phyloP scores from a whole-genome alignment of 106 monocot genomes.

The Allium sativum region DNA sequence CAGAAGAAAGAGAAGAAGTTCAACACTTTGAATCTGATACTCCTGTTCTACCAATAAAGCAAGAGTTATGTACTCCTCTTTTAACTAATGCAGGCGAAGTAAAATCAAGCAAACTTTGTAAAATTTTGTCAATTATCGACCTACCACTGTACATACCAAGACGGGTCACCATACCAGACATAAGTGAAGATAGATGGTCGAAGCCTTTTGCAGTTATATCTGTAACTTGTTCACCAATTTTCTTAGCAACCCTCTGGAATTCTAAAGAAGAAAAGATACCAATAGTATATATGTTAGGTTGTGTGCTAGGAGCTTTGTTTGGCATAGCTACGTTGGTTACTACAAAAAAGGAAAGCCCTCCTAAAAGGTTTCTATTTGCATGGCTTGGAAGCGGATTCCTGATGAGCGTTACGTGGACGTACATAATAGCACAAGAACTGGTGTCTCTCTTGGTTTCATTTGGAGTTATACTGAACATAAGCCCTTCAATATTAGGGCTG shows the following conservation, averaged over 20 bases:
- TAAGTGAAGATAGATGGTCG: slow-evolving; percentile 36
- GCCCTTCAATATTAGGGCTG: slow-evolving; percentile 30
- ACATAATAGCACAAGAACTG: slow-evolving; percentile 45
- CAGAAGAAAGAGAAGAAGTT: background rate
- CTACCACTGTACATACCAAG: slow-evolving; percentile 41
- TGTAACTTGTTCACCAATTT: slow-evolving; percentile 26
- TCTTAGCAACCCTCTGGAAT: slow-evolving; percentile 23
- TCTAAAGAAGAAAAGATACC: slow-evolving; percentile 2
- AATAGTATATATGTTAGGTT: slow-evolving; percentile 1
- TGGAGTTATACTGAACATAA: slow-evolving; percentile 20
- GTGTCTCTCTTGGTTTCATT: slow-evolving; percentile 42
- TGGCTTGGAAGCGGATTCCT: slow-evolving; percentile 54
- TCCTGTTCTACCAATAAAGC: background rate
- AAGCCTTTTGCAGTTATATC: slow-evolving; percentile 39
- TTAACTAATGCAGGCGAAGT: background rate
- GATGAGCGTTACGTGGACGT: slow-evolving; percentile 55
- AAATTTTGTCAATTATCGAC: slow-evolving; percentile 14
- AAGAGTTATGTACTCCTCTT: slow-evolving; percentile 16
- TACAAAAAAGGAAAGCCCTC: slow-evolving; percentile 26
- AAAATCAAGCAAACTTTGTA: background rate
- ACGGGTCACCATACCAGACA: slow-evolving; percentile 48
- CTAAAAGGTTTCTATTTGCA: slow-evolving; percentile 18
- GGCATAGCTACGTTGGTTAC: slow-evolving; percentile 20
- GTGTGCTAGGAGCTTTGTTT: slow-evolving; percentile 10
- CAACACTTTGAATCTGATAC: background rate